Evolutionary conservation across 2,329 filamentous ascomycete genomes (phyloP).

Genomic region (Botrytis tulipae): DNA sequence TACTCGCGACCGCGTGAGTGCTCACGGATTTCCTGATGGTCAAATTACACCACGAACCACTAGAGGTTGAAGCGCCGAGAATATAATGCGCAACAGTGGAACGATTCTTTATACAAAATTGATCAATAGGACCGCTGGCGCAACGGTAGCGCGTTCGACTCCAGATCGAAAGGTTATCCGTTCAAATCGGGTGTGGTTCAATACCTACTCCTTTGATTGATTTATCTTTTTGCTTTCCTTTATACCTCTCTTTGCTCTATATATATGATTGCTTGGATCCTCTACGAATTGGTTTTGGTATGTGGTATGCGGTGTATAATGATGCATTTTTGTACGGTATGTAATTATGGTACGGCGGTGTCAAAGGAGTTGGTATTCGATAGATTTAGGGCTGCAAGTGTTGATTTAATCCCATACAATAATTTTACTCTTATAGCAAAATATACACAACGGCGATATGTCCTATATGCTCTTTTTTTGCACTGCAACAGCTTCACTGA

Average conservation of each 20-base stretch:
- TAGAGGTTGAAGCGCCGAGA: not conserved
- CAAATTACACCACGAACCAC: conserved; percentile 15
- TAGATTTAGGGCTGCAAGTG: not conserved
- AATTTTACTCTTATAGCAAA: not conserved
- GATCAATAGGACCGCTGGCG: conserved; percentile 21
- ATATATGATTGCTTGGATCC: not conserved
- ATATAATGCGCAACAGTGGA: not conserved
- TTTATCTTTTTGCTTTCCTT: not conserved
- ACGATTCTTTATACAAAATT: rapidly evolving
- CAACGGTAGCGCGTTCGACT: conserved; percentile 33
- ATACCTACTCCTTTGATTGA: conserved; percentile 20
- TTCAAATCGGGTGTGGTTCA: conserved; percentile 37
- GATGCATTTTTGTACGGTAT: not conserved
- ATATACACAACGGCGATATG: not conserved
- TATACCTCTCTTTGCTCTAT: not conserved
- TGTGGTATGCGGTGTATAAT: not conserved
- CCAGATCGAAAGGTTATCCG: conserved; percentile 38
- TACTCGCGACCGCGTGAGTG: not conserved
- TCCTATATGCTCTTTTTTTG: not conserved
- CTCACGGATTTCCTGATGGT: not conserved
- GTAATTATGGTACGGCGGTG: not conserved
- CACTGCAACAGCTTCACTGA: not conserved
- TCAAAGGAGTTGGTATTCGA: not conserved
- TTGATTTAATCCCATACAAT: not conserved
- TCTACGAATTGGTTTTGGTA: not conserved